Evolutionary conservation across 441 rosid genomes (phyloP), one percentile per base, ranked within the genome.

Genomic region (Croton laevigatus): DNA sequence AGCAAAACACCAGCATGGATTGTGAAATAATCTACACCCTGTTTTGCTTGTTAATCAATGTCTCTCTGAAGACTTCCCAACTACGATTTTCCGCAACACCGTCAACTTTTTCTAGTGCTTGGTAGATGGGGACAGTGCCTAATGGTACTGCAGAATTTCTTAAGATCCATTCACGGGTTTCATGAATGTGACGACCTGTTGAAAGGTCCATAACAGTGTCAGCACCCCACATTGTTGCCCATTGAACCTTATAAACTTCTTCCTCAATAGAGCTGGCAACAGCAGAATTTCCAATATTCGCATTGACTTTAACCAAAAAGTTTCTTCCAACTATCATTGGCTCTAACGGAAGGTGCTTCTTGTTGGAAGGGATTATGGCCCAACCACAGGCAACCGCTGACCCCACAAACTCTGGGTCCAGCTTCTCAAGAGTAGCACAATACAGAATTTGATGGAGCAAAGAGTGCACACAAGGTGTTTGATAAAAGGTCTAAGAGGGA

Each of bases 151-250:
- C 86, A 61, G 99, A 95, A 79, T 95, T 95, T 32, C 98, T 84
- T 17, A 95, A 72, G 72, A 95, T 89, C 99, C 97, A 92, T 70
- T 92, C 99, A 12, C 96, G 93, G n/a, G 99, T 92, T 86, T 92
- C 99, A 32, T 95, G 99, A 68, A 95, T 95, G 83, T 95, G 98
- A 74, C 93, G 93, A 19, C 98, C 99, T 6, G 97, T 95, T 5
- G 99, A 95, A 68, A 95, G 93, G 78, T 95, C 99, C 99, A 95
- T 95, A 70, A 92, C 90, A 14, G 98, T 95, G 74, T 92, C 98
- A 16, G 95, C 98, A 79, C 99, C 97, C 97, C 99, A 92, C 96
- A 90, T 91, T 20, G 97, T 95, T 53, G 99, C 99, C 98, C 98
- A 95, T 22, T 89, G 98, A 75, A 93, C 97, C 82, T 95, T 95